A percentile compares a stretch with the other conserved stretches of the same genome.
Evolutionary conservation across 169 alveolate genomes (phyloP).

Genomic region (Babesia gibsoni): DNA sequence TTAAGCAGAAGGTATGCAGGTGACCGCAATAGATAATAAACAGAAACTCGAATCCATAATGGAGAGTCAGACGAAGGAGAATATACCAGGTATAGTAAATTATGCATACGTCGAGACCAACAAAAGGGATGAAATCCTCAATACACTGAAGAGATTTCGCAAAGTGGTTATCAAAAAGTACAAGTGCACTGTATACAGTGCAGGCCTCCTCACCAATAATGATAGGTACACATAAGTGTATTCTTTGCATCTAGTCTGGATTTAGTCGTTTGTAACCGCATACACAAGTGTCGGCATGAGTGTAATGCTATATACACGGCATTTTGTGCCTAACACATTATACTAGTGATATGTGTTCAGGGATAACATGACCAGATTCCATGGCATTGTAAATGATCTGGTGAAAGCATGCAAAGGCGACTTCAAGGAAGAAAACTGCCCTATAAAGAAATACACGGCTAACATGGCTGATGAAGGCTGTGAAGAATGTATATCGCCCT

Average conservation of each 20-base stretch:
- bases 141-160: slow-evolving; percentile 4
- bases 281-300: neutral
- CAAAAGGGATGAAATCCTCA: slow-evolving; percentile 20
- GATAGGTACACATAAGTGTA: neutral
- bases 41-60: slow-evolving; percentile 8
- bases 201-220: slow-evolving; percentile 11
- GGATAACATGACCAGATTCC: neutral
- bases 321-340: no score
- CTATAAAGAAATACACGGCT: neutral
- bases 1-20: neutral
- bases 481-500: slow-evolving; percentile 33
- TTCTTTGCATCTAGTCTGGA: neutral
- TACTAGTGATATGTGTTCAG: neutral
- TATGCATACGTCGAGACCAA: neutral
- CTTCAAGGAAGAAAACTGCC: slow-evolving; percentile 32
- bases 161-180: slow-evolving; percentile 37
- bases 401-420: slow-evolving; percentile 18
- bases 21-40: slow-evolving; percentile 7
- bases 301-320: no score
- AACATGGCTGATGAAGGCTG: slow-evolving; percentile 36
- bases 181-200: slow-evolving; percentile 59
- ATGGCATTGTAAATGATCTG: slow-evolving; percentile 6
- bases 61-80: neutral
- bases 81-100: neutral
- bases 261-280: neutral